phyloP scores from a whole-genome alignment of 2,329 filamentous ascomycete species.

The Apiospora malaysiana region DNA sequence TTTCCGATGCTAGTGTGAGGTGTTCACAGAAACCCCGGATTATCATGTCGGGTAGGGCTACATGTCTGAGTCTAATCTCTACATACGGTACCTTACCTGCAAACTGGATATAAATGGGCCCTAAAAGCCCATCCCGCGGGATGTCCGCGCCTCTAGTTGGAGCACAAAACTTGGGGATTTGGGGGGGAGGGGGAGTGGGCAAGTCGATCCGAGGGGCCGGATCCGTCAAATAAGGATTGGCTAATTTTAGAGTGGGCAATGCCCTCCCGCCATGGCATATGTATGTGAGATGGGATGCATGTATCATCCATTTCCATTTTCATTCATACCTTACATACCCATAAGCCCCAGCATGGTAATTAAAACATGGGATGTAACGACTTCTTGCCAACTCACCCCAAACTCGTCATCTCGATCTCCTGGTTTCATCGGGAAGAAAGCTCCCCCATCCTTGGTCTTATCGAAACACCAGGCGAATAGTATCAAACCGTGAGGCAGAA shows the following conservation, averaged over 20 bases:
- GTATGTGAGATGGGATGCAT: not conserved
- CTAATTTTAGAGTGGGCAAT: conserved; percentile 14
- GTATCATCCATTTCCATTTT: not conserved
- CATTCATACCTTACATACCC: not conserved
- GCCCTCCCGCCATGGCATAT: not conserved
- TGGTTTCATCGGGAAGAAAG: not conserved
- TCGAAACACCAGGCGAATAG: not conserved
- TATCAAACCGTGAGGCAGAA: not conserved
- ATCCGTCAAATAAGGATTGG: conserved; percentile 13
- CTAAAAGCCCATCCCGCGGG: not conserved
- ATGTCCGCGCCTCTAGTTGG: not conserved
- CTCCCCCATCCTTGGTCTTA: not conserved
- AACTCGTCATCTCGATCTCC: not conserved
- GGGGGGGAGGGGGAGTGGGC: too few species aligned
- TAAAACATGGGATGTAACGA: not conserved
- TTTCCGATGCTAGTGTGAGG: not conserved
- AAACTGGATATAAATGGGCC: not conserved
- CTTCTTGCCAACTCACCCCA: not conserved
- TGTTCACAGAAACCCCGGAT: not conserved
- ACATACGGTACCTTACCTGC: not conserved
- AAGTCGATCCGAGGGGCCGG: not conserved
- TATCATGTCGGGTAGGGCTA: not conserved
- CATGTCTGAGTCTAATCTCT: too few species aligned
- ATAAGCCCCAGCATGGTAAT: not conserved
- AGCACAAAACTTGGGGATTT: not conserved